These are phyloP conservation scores for Colletotrichum endophyticum DNA, from an alignment of 2,329 filamentous ascomycete genomes.

Conservation along the genomic window DNA sequence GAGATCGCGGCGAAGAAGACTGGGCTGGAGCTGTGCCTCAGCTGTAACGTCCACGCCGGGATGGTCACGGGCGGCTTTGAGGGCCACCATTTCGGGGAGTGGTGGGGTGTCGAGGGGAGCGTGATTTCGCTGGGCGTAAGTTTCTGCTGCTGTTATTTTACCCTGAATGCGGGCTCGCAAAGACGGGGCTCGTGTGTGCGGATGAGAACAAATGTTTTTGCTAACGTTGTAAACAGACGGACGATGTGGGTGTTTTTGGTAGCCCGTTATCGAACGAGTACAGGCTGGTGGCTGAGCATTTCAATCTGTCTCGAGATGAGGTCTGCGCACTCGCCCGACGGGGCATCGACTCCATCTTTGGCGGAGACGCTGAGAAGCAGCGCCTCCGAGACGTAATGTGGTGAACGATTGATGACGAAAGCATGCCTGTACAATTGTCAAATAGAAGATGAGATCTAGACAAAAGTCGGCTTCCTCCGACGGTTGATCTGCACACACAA, in stretches of 20 bases:
- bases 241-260: constrained; percentile 83
- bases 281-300: constrained; percentile 72
- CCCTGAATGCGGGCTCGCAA: not conserved
- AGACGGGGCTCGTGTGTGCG: not conserved
- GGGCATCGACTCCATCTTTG: constrained; percentile 71
- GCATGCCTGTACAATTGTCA: not conserved
- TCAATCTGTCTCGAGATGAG: constrained; percentile 54
- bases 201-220: not conserved
- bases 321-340: constrained; percentile 63
- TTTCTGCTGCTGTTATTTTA: constrained; percentile 24
- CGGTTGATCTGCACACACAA: not conserved
- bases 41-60: constrained; percentile 79
- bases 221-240: constrained; percentile 60
- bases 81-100: constrained; percentile 80
- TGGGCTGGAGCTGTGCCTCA: constrained; percentile 78
- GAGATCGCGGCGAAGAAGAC: constrained; percentile 58
- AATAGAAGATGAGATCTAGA: not conserved
- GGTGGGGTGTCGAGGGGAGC: constrained; percentile 63
- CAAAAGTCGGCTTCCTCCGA: not conserved
- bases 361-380: constrained; percentile 63
- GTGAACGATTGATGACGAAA: constrained; percentile 20
- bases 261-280: constrained; percentile 81
- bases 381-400: constrained; percentile 59
- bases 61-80: constrained; percentile 71
- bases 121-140: constrained; percentile 73